A percentile compares a stretch with the other conserved stretches of the same genome.
phyloP scores from a whole-genome alignment of 2,329 filamentous ascomycete genomes.

The Aspergillus ochraceoroseus region DNA sequence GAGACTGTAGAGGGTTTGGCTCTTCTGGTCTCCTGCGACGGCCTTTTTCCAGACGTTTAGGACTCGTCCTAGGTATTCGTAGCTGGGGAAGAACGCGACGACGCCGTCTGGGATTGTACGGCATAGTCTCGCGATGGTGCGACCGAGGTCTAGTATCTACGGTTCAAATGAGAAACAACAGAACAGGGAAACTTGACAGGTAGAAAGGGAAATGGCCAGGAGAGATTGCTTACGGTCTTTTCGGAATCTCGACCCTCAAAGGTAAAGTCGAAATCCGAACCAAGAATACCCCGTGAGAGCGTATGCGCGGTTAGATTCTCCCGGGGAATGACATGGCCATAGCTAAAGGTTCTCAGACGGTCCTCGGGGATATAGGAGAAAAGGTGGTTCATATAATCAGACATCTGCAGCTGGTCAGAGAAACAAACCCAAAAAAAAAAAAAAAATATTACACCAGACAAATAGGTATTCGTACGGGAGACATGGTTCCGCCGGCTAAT shows the following conservation, averaged over 20 bases:
- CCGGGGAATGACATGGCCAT: conserved; percentile 85
- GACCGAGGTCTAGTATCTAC: conserved; percentile 67
- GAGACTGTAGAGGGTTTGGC: conserved; percentile 28
- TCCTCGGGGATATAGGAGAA: conserved; percentile 66
- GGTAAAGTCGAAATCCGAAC: conserved; percentile 73
- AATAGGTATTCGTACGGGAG: conserved; percentile 54
- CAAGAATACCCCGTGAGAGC: conserved; percentile 50
- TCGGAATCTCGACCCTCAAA: conserved; percentile 70
- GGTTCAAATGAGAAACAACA: too few species aligned
- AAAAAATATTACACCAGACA: too few species aligned
- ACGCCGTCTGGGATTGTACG: conserved; percentile 77
- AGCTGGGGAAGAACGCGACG: conserved; percentile 93
- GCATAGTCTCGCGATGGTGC: conserved; percentile 66
- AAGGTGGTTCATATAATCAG: conserved; percentile 79
- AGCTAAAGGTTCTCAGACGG: conserved; percentile 76
- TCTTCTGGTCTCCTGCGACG: conserved; percentile 25
- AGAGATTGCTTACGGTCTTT: conserved; percentile 52
- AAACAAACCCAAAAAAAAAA: conserved; percentile 13
- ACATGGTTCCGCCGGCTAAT: conserved; percentile 94
- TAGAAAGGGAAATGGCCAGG: neutral
- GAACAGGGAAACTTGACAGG: conserved; percentile 9
- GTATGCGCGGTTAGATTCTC: conserved; percentile 76
- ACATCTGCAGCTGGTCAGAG: conserved; percentile 52
- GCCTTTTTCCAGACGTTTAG: conserved; percentile 56
- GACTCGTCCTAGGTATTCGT: conserved; percentile 79